Conservation (phyloP, 805 yeast species). For the Zygosaccharomyces bailii region DNA sequence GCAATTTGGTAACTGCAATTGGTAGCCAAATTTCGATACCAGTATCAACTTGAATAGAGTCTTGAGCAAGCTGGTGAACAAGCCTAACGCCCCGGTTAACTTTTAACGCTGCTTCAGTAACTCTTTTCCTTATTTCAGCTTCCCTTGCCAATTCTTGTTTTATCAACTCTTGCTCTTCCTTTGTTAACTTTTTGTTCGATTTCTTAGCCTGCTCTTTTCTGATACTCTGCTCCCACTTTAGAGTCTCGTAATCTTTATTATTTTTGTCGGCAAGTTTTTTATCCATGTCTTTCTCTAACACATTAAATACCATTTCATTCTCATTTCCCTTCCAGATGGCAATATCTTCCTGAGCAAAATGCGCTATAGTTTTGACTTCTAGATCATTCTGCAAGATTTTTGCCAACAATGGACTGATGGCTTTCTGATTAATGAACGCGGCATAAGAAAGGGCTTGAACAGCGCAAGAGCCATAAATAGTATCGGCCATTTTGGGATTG, state of each 20-base stretch:
- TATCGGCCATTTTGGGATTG: constrained; percentile 14
- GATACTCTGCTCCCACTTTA: constrained; percentile 85
- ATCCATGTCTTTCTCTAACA: constrained; percentile 46
- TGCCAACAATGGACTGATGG: constrained; percentile 50
- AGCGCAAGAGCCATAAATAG: constrained; percentile 42
- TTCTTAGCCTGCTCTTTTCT: constrained; percentile 65
- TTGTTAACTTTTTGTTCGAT: constrained; percentile 56
- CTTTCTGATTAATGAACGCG: constrained; percentile 56
- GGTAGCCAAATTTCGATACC: constrained; percentile 73
- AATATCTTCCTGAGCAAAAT: constrained; percentile 48
- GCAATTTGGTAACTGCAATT: constrained; percentile 49
- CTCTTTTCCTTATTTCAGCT: constrained; percentile 46
- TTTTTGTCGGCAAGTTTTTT: constrained; percentile 58
- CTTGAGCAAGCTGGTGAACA: constrained; percentile 50
- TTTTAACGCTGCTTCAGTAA: constrained; percentile 39
- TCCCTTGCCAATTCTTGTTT: constrained; percentile 65
- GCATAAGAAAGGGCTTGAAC: constrained; percentile 51
- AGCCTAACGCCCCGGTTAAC: constrained; percentile 51
- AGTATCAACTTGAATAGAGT: constrained; percentile 53
- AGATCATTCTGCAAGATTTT: constrained; percentile 45
- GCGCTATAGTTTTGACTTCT: constrained; percentile 34
- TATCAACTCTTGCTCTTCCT: constrained; percentile 68
- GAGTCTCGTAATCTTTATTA: constrained; percentile 77
- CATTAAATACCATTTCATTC: constrained; percentile 66
- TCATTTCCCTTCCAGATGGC: constrained; percentile 66